phyloP scores from a whole-genome alignment of 2,329 filamentous ascomycete species.

The Penicillium sp. region DNA sequence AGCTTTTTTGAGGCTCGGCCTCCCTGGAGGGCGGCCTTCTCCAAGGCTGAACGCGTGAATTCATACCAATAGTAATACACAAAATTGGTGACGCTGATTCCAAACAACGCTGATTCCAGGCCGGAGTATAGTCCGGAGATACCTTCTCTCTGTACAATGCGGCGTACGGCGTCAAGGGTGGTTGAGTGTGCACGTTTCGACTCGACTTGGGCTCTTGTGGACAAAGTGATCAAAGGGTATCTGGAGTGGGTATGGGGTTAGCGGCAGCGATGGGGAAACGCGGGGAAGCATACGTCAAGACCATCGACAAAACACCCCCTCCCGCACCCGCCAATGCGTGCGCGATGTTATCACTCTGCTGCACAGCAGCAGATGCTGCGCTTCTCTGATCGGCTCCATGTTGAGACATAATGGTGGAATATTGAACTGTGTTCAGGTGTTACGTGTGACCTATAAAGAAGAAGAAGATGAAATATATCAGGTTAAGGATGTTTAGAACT shows the following conservation, averaged over 20 bases:
- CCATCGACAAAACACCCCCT: conserved; percentile 92
- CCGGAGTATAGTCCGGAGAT: conserved; percentile 86
- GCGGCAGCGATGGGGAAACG: conserved; percentile 3
- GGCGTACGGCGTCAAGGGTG: conserved; percentile 76
- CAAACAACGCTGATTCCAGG: conserved; percentile 89
- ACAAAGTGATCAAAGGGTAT: conserved; percentile 95
- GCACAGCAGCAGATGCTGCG: conserved; percentile 61
- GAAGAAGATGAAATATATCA: neutral
- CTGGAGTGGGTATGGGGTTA: conserved; percentile 45
- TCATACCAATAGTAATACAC: conserved; percentile 99
- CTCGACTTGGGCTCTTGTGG: conserved; percentile 95
- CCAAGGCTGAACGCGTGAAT: conserved; percentile 88
- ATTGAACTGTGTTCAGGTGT: neutral
- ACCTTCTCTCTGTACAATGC: conserved; percentile 89
- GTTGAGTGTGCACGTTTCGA: conserved; percentile 86
- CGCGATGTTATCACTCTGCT: conserved; percentile 94
- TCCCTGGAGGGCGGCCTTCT: conserved; percentile 66
- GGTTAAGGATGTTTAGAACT: conserved; percentile 1
- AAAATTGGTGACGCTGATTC: conserved; percentile 98
- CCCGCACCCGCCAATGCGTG: conserved; percentile 91
- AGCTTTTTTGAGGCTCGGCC: conserved; percentile 76
- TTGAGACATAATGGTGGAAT: conserved; percentile 38
- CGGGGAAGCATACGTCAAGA: conserved; percentile 67
- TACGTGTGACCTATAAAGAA: neutral
- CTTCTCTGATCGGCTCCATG: conserved; percentile 38